Base-by-base conservation (phyloP, 2,329 filamentous ascomycete species). In the Talaromyces rugulosus region DNA sequence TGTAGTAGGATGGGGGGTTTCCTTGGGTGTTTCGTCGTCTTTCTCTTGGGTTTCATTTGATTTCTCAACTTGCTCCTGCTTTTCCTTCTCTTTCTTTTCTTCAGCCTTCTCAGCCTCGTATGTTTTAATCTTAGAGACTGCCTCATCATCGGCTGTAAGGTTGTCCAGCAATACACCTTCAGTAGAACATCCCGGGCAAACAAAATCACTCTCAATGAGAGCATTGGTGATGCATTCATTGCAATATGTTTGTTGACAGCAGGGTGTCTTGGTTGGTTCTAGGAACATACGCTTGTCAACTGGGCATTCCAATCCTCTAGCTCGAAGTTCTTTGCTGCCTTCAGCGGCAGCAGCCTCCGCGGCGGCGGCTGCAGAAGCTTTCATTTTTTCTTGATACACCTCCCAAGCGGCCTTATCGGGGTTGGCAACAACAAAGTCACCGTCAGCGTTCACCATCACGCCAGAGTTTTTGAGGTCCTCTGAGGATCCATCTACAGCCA, bases 161-260 rank as follows among this genome's bases (percentile, higher is more conserved):
- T 96, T 90, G 83, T 97, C 94, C 79, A 98, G 90, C 71, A 97
- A 83, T 67, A 97, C 91, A 72, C 91, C 91, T 75, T 96, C 92
- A 66, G 89, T 90, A 78, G 91, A 87, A 82, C 95, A 99, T 69
- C 88, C 89, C 66, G 95, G 95, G 78, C 95, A 99, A 78, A 93
- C 84, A 80, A 99, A 92, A 84, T 99, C 95, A 85, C 90, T 95
- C 83, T 98, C 93, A 80, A 97, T 94, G 79, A 99, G 88, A 79
- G 93, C 91, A 86, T 96, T 96, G 77, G 95, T 96, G 80, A 99
- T 97, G 89, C 95, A 99, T 77, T 97, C 92, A 86, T 95, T 95
- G 85, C 95, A 99, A 84, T 96, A 99, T 75, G 93, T 97, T 85
- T 90, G 96, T 81, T 90, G 87, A 84, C 95, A 99, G 86, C 95